Base-by-base conservation (phyloP, 139 green algal species). In the Tetradesmus lagerheimii region DNA sequence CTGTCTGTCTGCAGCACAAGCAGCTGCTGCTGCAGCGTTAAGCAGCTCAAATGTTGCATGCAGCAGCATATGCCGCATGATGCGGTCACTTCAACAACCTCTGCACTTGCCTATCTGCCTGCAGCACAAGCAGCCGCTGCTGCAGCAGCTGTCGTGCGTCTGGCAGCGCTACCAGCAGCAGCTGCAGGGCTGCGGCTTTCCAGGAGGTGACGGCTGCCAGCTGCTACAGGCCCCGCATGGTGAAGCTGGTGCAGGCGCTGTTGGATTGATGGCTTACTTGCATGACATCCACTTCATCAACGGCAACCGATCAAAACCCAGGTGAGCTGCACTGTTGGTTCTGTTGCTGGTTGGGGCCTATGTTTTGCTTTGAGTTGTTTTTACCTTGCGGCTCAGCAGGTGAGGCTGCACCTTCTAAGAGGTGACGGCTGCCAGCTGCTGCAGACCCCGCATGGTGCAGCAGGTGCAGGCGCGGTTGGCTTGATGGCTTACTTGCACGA, bases 91-190 rank as follows among this genome's bases (percentile, higher is more conserved):
- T 62, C 5, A 1, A 14, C 6, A 50, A 5, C 47, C 47, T 20
- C 47, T 20, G 47, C 12, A 1, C 47, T 14, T 20, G 8, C 47
- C 6, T 50, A 50, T 23, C 47, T 62, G 9, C 12, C 2, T 45
- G 45, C 80, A 86, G 43, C 45, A 37, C 45, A 35, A 86, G 80
- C 80, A 75, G 80, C 80, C 18, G 31, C 45, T 86, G 31, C 15
- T 39, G n/a, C 45, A 34, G 25, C n/a, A 78, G 67, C 31, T 86
- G 45, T 35, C 80, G 16, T 1, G 41, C 1, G 15, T 37, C 57
- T 79, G 82, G 82, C 35, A 53, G 34, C 12, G 29, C 18, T 77
- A 88, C 4, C 53, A 88, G 82, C 82, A 80, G 82, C 57, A 78
- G 82, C 57, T 88, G 53, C 18, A 2, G 27, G 82, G 20, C 8